Base-by-base conservation (phyloP, 2,329 filamentous ascomycete genomes). In the Gaeumannomyces tritici region DNA sequence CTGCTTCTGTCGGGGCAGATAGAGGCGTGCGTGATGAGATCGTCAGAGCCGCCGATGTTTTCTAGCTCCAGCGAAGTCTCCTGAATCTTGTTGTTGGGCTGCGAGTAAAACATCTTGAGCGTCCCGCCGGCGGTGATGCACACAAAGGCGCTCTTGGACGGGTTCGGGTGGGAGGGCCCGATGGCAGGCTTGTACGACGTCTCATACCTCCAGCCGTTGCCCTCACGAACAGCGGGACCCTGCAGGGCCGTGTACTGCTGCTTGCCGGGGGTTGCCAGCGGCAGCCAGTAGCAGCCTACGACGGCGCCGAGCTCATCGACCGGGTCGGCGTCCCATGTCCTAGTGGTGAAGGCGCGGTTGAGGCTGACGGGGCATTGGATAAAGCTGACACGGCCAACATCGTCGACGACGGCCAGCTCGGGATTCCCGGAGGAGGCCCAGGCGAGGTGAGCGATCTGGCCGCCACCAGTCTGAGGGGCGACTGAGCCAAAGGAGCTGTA, bases 281-380 rank as follows among this genome's bases (percentile, higher is more conserved):
- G 78, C 62, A 98, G 79, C 95, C 95, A 99, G 74, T 91, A 89
- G 72, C 91, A 83, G 4, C 93, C 95, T 8, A 96, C 90, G 6
- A 96, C 79, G 60, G 87, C 84, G 66, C 89, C 86, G 51, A 90
- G 79, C 71, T 96, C 91, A 68, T 92, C 89, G 61, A 87, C 78
- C 2, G 83, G 75, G 70, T 93, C 91, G n/a, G 79, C 73, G 28
- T 87, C 81, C 74, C 86, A 88, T 62, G 80, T 82, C 55, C 87
- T 83, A 60, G 80, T 80, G 12, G 84, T 72, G 35, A 80, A 83
- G 63, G 93, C 84, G 61, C 86, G 84, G 70, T 96, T 96, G 57
- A 97, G 75, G 9, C 86, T 85, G 65, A 88, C 83, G 21, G 83
- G 82, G 67, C 92, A 87, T 58, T 83, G 86, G 67, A 93, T 82